Evolutionary conservation across 1,284 basidiomycete genomes (phyloP).

Genomic region (Gyrodon tennesseensis): DNA sequence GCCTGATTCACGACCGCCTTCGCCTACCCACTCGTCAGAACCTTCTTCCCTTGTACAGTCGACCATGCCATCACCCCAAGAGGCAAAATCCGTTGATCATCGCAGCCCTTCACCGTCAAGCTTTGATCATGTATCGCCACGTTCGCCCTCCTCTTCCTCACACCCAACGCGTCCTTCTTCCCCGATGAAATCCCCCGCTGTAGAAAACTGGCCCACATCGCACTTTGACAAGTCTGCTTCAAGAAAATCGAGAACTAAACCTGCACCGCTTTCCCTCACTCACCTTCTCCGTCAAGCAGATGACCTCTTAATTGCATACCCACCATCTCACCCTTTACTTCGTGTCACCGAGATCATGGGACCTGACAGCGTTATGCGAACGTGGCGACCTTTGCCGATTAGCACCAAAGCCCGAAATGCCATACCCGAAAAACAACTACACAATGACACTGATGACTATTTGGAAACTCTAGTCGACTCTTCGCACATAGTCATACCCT

Average conservation of each 20-base stretch:
- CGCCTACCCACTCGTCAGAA: slow-evolving; percentile 13
- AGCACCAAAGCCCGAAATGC: slow-evolving; percentile 9
- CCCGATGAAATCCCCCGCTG: neutral
- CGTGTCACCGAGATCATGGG: slow-evolving; percentile 66
- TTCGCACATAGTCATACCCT: slow-evolving; percentile 58
- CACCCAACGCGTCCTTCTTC: slow-evolving; percentile 2
- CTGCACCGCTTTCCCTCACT: slow-evolving; percentile 46
- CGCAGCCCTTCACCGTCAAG: slow-evolving; percentile 6
- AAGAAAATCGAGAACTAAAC: slow-evolving; percentile 29
- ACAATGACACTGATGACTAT: slow-evolving; percentile 49
- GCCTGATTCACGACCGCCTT: slow-evolving; percentile 31
- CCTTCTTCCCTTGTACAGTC: slow-evolving; percentile 7
- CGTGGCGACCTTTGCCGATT: slow-evolving; percentile 34
- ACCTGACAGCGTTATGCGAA: slow-evolving; percentile 57
- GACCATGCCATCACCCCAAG: slow-evolving; percentile 3
- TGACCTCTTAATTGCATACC: slow-evolving; percentile 48
- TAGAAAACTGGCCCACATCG: slow-evolving; percentile 39
- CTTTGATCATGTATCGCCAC: slow-evolving; percentile 5
- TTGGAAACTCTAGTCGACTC: slow-evolving; percentile 65
- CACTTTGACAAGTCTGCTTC: slow-evolving; percentile 6
- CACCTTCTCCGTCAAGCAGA: slow-evolving; percentile 51
- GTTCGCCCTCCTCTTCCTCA: slow-evolving; percentile 14
- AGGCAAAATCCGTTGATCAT: slow-evolving; percentile 12
- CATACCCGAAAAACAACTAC: slow-evolving; percentile 22
- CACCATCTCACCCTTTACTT: slow-evolving; percentile 52